Percentiles rank a stretch among this genome's conserved stretches.
phyloP scores from a whole-genome alignment of 1,284 basidiomycete species.

The Ganoderma lingzhi region DNA sequence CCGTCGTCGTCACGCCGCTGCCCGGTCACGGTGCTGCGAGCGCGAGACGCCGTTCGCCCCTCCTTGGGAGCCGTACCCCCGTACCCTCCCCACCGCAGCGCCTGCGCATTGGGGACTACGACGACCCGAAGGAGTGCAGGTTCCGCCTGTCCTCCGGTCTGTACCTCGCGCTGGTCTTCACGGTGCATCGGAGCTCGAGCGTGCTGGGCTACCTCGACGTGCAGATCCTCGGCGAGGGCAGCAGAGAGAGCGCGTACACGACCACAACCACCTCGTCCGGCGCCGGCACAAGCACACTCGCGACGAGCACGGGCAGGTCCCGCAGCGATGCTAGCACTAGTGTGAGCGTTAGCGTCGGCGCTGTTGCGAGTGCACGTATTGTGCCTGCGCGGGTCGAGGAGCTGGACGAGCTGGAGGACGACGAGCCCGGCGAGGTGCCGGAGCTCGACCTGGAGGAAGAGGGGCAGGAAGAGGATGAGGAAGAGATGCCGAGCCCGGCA shows the following conservation, averaged over 20 bases:
- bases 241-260: constrained; percentile 2
- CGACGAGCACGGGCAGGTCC: constrained; percentile 8
- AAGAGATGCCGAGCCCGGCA: constrained; percentile 5
- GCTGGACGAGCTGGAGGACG: background rate
- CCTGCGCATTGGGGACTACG: background rate
- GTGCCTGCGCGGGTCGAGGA: background rate
- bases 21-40: background rate
- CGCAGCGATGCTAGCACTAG: background rate
- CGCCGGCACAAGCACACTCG: background rate
- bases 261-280: background rate
- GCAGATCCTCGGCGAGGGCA: constrained; percentile 8
- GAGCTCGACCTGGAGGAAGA: constrained; percentile 5
- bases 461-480: background rate
- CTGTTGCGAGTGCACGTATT: background rate
- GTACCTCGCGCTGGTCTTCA: constrained; percentile 3
- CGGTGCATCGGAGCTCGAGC: constrained; percentile 5
- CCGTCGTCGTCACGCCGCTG: background rate
- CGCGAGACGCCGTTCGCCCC: background rate
- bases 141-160: background rate
- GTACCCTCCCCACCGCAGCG: background rate
- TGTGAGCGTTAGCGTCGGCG: background rate
- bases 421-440: background rate
- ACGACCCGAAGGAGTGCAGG: constrained; percentile 9
- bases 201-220: constrained; percentile 2
- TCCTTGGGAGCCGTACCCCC: background rate